A percentile compares a stretch with the other conserved stretches of the same genome.
Conservation (phyloP, 371 early-diverging fungal genomes). For the Mycotypha africana region DNA sequence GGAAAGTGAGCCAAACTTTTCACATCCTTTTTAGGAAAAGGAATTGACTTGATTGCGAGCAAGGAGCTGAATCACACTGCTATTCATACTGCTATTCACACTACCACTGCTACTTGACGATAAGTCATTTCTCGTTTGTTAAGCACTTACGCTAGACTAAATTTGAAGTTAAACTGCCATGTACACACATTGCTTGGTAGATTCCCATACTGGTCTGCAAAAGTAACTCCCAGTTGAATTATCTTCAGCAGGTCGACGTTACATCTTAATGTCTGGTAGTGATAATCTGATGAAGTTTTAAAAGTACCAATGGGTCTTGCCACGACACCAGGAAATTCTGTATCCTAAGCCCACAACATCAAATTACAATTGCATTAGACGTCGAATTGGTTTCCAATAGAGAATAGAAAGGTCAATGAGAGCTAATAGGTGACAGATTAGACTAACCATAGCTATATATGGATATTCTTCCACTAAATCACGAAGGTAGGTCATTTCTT, state of each 20-base stretch:
- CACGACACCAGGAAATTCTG: constrained; percentile 99
- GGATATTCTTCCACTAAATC: constrained; percentile 90
- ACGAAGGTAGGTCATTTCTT: constrained; percentile 91
- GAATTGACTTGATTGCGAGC: too few relatives aligned
- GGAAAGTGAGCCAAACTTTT: too few relatives aligned
- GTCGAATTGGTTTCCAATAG: too few relatives aligned
- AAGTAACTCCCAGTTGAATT: constrained; percentile 98
- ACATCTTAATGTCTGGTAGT: constrained; percentile 97
- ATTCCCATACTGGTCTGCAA: constrained; percentile 92
- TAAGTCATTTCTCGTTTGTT: too few relatives aligned
- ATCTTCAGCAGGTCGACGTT: constrained; percentile 98
- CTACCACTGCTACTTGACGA: too few relatives aligned
- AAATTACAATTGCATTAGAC: neutral
- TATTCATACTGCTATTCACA: too few relatives aligned
- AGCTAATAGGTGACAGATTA: too few relatives aligned
- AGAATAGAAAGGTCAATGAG: too few relatives aligned
- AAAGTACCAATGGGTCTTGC: constrained; percentile 98
- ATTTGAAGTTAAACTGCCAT: constrained; percentile 99
- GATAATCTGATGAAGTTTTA: constrained; percentile 91
- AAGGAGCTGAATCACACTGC: too few relatives aligned
- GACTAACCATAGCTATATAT: constrained; percentile 94
- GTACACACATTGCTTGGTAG: constrained; percentile 89
- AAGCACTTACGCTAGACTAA: constrained; percentile 79
- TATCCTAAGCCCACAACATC: constrained; percentile 88
- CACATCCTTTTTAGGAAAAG: too few relatives aligned